Base-by-base conservation (phyloP, 495 filamentous ascomycete genomes). In the Tuber aestivum region DNA sequence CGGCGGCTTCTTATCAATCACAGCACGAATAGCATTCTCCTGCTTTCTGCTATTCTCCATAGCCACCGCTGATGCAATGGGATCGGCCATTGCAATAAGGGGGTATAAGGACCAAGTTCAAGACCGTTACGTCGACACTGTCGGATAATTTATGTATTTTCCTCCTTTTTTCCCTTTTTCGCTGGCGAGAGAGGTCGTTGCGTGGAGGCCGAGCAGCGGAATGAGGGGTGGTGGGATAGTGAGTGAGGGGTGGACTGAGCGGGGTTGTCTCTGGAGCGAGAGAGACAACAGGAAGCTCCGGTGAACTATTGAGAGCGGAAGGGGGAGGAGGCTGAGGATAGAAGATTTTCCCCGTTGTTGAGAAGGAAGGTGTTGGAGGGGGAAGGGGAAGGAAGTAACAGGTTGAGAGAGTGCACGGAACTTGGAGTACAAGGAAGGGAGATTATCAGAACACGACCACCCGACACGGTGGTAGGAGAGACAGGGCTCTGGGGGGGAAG, bases 1-100 rank as follows among this genome's bases (percentile, higher is more conserved):
- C 70, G 94, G 89, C 70, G 94, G 93, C 85, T 91, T 93, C 89
- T 97, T 99, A 77, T 98, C 88, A 82, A 88, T 89, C 83, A 99
- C 91, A 72, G 95, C 95, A 82, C 92, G 92, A 76, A 91, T 88
- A 74, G 89, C 87, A 87, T 91, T 91, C 82, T 91, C 89, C 79
- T 90, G 87, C 83, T 90, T 83, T 71, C 78, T 78, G 50, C 75
- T 82, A 56, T 79, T 82, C 72, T 83, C 77, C 41, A 80, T 32
- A 45, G 78, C 81, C 73, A 83, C 79, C 73, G 73, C 72, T 38
- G 77, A 71, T 70, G 73, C 16, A 79, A 74, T 76, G 41, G 78
- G 50, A 45, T 83, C 81, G 78, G 81, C 74, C 81, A 83, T 83
- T 75, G 78, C 78, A 38, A 73, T 32, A 50, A 73, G 8, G 48